These are phyloP conservation scores for Hypoxylon lenormandii DNA, from an alignment of 495 filamentous ascomycete genomes.

Conservation along the genomic window DNA sequence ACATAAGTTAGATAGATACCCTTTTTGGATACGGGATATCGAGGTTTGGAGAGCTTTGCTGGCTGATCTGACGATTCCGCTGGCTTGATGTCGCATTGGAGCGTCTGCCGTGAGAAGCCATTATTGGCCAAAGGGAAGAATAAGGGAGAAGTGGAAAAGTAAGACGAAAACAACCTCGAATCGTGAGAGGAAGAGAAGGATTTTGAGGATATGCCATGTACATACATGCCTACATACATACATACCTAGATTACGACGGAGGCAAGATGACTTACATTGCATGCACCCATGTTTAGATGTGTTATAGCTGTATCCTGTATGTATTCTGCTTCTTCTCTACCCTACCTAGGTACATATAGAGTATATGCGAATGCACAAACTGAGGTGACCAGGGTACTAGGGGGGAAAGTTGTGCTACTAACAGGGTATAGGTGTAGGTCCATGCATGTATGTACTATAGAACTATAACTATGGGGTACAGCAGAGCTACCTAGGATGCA, in stretches of 20 bases:
- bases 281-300: no score
- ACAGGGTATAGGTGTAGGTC: neutral
- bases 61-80: conserved; percentile 43
- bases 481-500: conserved; percentile 10
- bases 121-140: conserved; percentile 29
- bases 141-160: conserved; percentile 29
- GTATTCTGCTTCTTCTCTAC: neutral
- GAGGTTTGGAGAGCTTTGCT: conserved; percentile 29
- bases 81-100: conserved; percentile 36
- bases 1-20: conserved; percentile 23
- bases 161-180: conserved; percentile 42
- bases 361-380: conserved; percentile 30
- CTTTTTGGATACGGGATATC: conserved; percentile 45
- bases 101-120: conserved; percentile 39
- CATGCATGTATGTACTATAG: no score
- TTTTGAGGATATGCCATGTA: conserved; percentile 20
- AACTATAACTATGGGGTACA: conserved; percentile 8
- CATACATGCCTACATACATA: no score
- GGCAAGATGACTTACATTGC: conserved; percentile 44
- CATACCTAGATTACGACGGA: no score
- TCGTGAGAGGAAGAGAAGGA: conserved; percentile 32
- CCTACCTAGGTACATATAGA: neutral
- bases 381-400: conserved; percentile 4
- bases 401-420: neutral
- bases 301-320: no score